Evolutionary conservation across 176 grass and related monocot species (phyloP), one percentile per base, ranked within the genome.

Genomic region (Otatea glauca): DNA sequence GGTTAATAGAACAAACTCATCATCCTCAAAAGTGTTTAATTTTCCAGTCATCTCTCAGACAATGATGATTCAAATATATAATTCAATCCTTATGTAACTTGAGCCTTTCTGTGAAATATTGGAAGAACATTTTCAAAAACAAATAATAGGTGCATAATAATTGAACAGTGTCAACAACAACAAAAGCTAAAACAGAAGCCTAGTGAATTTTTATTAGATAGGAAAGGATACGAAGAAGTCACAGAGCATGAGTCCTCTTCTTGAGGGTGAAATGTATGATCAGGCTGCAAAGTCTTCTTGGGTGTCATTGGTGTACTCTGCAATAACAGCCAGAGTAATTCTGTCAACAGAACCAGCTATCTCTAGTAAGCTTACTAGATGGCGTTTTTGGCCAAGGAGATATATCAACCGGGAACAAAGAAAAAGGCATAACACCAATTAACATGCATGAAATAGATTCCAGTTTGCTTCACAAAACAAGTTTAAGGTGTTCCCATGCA

Each of bases 141-240:
- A 32, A 7, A 67, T 77, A 79, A 74, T 47, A 79, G 66, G 68
- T 17, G 60, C 55, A 79, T 67, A 84, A 43, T 13, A 34, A 38
- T 27, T 55, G 49, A 73, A 58, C 37, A 49, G 60, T 45, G 70
- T 23, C 58, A 37, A 75, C 5, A 11, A 60, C 44, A 5, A 3
- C 1, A 3, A 53, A 5, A 3, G 0, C 24, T 62, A 83, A n/a
- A 86, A 14, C 2, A 75, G 71, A 45, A 45, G 34, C 47, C 17
- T 44, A 23, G 80, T 20, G 72, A 49, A 24, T 42, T 58, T 16
- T 48, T 55, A 68, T 75, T 58, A 88, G 45, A n/a, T 45, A 79
- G 38, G 81, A 81, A 90, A 90, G 93, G 87, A 94, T 94, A 94
- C 90, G 90, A 94, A 59, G 92, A 92, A 86, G 93, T 74, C 68